Base-by-base conservation (phyloP, 257 asterid genomes). In the Phtheirospermum japonicum region DNA sequence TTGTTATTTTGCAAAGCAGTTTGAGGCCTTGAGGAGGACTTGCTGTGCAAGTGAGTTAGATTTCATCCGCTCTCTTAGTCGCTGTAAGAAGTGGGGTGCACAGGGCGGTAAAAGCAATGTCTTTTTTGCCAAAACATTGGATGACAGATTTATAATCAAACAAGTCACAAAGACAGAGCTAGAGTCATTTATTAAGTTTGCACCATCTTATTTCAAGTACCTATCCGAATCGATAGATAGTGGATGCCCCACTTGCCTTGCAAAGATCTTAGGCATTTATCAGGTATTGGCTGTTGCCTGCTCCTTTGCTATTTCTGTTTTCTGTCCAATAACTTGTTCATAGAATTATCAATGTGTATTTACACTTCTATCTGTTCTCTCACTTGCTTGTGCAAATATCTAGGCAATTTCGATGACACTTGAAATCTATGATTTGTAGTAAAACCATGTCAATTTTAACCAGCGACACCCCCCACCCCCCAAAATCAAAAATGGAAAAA, bases 61-160 rank as follows among this genome's bases (percentile, higher is more conserved):
- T 71, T 86, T 78, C 63, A 49, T 86, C 57, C 87, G 87, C 48
- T 84, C 95, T 55, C 89, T 84, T 43, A 82, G 92, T 69, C 91
- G 89, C 59, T 86, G 95, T 74, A 86, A 78, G 78, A 86, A 80
- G 73, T 86, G 92, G 95, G 95, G 49, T 69, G 95, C 92, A 48
- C 92, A 82, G 79, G 95, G 92, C 67, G 95, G 95, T 69, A 86
- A 86, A 80, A 86, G 95, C 80, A 86, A 84, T 65, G 92, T 84
- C 66, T 83, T 80, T 54, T 86, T 86, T 57, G 95, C 92, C 32
- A 86, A 83, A 70, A 83, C 89, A 50, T 70, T 86, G 80, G 96
- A 85, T 50, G 90, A 85, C 61, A 75, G 96, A 66, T 88, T 88
- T 71, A 81, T 85, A 64, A 83, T 88, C 74, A 88, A 88, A 68